A percentile compares a stretch with the other conserved stretches of the same genome.
phyloP scores from a whole-genome alignment of 2,329 filamentous ascomycete genomes.

The Pseudogymnoascus sp. region DNA sequence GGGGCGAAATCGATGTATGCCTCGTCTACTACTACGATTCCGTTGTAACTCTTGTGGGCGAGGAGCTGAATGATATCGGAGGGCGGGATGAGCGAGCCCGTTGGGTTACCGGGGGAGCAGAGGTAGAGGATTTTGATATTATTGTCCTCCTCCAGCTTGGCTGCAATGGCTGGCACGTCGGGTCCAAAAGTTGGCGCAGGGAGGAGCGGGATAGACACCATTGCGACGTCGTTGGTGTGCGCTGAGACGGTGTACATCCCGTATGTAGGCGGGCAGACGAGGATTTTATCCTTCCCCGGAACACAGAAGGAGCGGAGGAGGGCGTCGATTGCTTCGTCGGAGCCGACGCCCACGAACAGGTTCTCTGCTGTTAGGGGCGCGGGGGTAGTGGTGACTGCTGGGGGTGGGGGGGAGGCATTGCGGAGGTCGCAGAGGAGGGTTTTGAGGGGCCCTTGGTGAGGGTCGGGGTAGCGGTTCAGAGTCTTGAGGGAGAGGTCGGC shows the following conservation, averaged over 20 bases:
- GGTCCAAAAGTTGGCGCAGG: conserved; percentile 65
- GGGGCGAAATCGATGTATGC: conserved; percentile 93
- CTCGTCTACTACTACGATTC: conserved; percentile 86
- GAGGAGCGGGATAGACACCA: conserved; percentile 79
- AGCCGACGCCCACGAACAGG: conserved; percentile 90
- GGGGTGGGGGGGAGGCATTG: conserved; percentile 75
- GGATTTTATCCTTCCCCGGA: conserved; percentile 78
- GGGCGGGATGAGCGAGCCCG: conserved; percentile 69
- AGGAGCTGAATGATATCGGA: conserved; percentile 65
- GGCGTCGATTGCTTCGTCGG: conserved; percentile 93
- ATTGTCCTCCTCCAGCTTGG: conserved; percentile 50
- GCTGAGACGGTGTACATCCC: conserved; percentile 97
- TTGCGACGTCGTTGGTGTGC: conserved; percentile 81
- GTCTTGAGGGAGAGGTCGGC: conserved; percentile 32
- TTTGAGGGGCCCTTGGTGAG: conserved; percentile 84
- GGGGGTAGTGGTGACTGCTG: conserved; percentile 67
- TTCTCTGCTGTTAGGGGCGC: conserved; percentile 69
- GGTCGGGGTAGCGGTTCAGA: conserved; percentile 91
- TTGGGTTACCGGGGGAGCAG: conserved; percentile 93
- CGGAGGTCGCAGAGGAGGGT: conserved; percentile 77
- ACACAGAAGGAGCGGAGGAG: conserved; percentile 88
- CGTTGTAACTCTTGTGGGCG: conserved; percentile 88
- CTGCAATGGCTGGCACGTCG: conserved; percentile 60
- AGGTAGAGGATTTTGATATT: conserved; percentile 84
- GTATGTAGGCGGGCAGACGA: conserved; percentile 94